Evolutionary conservation across 306 rosid species (phyloP).

Genomic region (Rosa chinensis): DNA sequence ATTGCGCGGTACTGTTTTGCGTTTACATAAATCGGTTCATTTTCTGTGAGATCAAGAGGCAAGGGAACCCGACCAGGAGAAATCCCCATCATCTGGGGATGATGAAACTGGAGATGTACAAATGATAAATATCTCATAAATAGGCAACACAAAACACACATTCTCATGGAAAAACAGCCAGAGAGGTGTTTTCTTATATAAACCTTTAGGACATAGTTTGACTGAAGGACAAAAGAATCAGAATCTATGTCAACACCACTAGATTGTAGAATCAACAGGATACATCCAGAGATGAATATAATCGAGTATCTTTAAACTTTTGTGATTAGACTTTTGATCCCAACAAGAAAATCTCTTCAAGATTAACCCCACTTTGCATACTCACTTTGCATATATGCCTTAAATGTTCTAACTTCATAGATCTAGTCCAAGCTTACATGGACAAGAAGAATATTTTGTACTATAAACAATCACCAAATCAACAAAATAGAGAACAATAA

Average conservation of each 20-base stretch:
- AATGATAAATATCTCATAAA: slow-evolving; percentile 24
- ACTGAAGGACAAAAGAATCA: slow-evolving; percentile 18
- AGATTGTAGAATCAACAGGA: slow-evolving; percentile 24
- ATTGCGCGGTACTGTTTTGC: slow-evolving; percentile 40
- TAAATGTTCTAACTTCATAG: background rate
- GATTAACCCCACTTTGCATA: slow-evolving; percentile 20
- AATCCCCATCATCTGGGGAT: slow-evolving; percentile 47
- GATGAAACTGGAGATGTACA: slow-evolving; percentile 32
- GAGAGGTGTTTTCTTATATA: background rate
- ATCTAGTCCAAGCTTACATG: slow-evolving; percentile 2
- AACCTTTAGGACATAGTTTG: slow-evolving; percentile 4
- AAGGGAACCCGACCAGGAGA: slow-evolving; percentile 50
- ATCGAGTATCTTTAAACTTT: slow-evolving; percentile 11
- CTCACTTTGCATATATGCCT: slow-evolving; percentile 20
- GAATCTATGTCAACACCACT: slow-evolving; percentile 20
- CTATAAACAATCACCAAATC: slow-evolving; percentile 21
- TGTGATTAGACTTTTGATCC: slow-evolving; percentile 10
- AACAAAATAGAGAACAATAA: slow-evolving; percentile 29
- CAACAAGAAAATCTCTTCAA: slow-evolving; percentile 8
- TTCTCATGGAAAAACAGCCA: slow-evolving; percentile 17
- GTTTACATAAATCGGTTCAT: slow-evolving; percentile 43
- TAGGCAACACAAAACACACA: slow-evolving; percentile 15
- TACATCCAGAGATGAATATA: slow-evolving; percentile 18
- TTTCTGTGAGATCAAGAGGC: slow-evolving; percentile 47
- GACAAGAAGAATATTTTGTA: slow-evolving; percentile 24